phyloP scores from a whole-genome alignment of 805 yeast genomes.

The Yamadazyma sp. region DNA sequence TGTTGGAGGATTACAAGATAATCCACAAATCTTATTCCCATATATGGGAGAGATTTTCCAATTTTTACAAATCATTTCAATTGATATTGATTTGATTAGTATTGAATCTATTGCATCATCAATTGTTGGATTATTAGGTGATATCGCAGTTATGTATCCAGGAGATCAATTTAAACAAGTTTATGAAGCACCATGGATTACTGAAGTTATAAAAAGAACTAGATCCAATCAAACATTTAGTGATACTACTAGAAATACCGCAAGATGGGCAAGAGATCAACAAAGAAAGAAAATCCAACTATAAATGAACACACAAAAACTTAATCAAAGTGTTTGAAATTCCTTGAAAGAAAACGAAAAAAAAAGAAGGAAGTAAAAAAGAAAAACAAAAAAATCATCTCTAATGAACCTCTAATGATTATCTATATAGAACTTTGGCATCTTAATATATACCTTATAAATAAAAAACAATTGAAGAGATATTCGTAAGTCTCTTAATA shows the following conservation, averaged over 20 bases:
- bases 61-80: conserved; percentile 58
- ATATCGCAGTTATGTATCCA: conserved; percentile 82
- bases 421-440: neutral
- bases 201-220: conserved; percentile 70
- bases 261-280: conserved; percentile 95
- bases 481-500: neutral
- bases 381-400: conserved; percentile 3
- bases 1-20: conserved; percentile 79
- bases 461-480: neutral
- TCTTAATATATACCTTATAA: too few species aligned
- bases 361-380: neutral
- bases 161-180: conserved; percentile 68
- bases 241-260: conserved; percentile 79
- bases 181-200: conserved; percentile 75
- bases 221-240: conserved; percentile 61
- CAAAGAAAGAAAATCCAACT: conserved; percentile 41
- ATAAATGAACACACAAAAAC: neutral
- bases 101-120: conserved; percentile 76
- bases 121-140: conserved; percentile 90
- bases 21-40: conserved; percentile 62
- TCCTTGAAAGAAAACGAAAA: neutral
- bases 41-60: conserved; percentile 68
- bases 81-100: conserved; percentile 56
- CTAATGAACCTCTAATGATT: conserved; percentile 15
- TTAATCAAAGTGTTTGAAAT: neutral